A percentile compares a stretch with the other conserved stretches of the same genome.
Conservation (phyloP, 768 basidiomycete genomes). For the Nevesoporus exiguus region DNA sequence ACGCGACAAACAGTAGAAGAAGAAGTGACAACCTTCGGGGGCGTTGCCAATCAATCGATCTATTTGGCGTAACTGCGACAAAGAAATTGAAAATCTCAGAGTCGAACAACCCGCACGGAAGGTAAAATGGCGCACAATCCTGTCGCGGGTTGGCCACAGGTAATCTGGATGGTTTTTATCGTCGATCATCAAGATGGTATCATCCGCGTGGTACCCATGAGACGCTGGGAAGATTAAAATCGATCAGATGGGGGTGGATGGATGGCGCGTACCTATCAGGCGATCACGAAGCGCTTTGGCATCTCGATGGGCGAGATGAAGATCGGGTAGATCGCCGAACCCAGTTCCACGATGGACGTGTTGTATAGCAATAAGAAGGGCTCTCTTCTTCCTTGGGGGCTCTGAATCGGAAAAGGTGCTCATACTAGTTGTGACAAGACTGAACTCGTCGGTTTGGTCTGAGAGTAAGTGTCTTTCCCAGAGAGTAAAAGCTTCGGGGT, state of each 20-base stretch:
- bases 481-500: too few species aligned
- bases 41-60: constrained; percentile 40
- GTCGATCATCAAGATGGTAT: constrained; percentile 47
- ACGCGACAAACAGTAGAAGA: constrained; percentile 50
- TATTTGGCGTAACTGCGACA: constrained; percentile 37
- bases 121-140: constrained; percentile 37
- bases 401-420: neutral
- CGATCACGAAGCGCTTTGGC: constrained; percentile 7
- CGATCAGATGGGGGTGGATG: neutral
- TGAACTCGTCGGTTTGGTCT: neutral
- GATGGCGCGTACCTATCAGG: constrained; percentile 17
- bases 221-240: constrained; percentile 22
- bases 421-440: neutral
- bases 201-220: constrained; percentile 37
- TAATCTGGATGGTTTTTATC: constrained; percentile 23
- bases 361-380: constrained; percentile 19
- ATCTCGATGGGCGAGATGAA: constrained; percentile 22
- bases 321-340: constrained; percentile 1
- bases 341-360: constrained; percentile 4
- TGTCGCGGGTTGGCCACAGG: constrained; percentile 40
- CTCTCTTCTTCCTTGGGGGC: constrained; percentile 11
- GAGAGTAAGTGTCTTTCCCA: too few species aligned
- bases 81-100: neutral
- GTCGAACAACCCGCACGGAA: neutral
- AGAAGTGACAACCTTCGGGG: constrained; percentile 43